Evolutionary conservation across 2,329 filamentous ascomycete species (phyloP), one percentile per base, ranked within the genome.

Genomic region (Ophiocordyceps unilateralis): DNA sequence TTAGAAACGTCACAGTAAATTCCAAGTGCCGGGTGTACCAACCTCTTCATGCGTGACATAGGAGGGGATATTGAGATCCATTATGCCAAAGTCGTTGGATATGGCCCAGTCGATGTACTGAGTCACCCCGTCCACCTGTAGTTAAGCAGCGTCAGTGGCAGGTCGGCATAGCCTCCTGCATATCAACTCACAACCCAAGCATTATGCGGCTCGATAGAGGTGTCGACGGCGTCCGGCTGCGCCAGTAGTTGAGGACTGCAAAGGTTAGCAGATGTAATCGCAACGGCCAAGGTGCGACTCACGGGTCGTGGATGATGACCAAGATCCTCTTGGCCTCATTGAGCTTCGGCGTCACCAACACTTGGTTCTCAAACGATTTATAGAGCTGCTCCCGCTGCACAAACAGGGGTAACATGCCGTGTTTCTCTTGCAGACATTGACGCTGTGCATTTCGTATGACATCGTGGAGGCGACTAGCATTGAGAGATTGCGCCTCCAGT

Each of bases 251-350:
- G 78, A 5, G 83, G 82, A n/a, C 81, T 53, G 50, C 14, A 39
- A n/a, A 14, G 15, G 28, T 57, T 14, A 57, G 48, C 17, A 55
- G 45, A 22, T 12, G 45, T 19, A 5, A 15, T 5, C 30, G 7
- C 17, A 5, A n/a, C 11, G 20, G 11, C 4, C 12, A 12, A 12
- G n/a, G 10, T 4, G 20, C 39, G 26, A 69, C 81, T 69, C 62
- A 86, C 70, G 89, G 85, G 54, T 95, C 89, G 58, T 98, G 91
- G 44, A 98, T 81, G 40, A 96, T 81, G 11, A 98, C 66, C 12
- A 98, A 57, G 4, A 96, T 68, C 43, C 78, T 84, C 44, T 72
- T 74, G 17, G 74, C 70, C 30, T 72, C 63, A 45, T 76, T 68
- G 43, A 91, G 76, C 39, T 78, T 73, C 1, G 79, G 75, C 56